Evolutionary conservation across 106 monocot species (phyloP).

Genomic region (Alisma plantagoaquatica): DNA sequence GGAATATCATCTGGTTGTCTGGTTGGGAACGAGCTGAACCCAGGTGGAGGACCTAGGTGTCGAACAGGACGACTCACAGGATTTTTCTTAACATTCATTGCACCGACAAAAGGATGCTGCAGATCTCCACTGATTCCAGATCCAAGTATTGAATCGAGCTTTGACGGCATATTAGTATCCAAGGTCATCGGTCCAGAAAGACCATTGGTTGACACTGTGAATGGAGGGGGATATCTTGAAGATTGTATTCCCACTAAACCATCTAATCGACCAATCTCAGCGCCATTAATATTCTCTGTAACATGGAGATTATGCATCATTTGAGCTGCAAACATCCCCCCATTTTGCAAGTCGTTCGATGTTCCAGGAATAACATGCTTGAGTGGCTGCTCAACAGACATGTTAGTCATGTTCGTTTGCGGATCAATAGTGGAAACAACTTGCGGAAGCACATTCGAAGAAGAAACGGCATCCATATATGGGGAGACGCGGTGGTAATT

Average conservation of each 20-base stretch:
- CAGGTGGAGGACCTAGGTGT: slow-evolving; percentile 85
- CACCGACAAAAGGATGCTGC: slow-evolving; percentile 20
- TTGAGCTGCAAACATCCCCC: slow-evolving; percentile 30
- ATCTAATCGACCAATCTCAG: slow-evolving; percentile 19
- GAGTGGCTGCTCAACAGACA: slow-evolving; percentile 2
- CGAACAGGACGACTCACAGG: slow-evolving; percentile 74
- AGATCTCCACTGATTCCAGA: slow-evolving; percentile 20
- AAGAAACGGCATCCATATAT: slow-evolving; percentile 13
- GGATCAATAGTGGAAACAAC: slow-evolving; percentile 14
- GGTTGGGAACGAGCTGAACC: slow-evolving; percentile 61
- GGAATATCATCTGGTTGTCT: too few species aligned
- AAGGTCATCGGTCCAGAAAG: slow-evolving; percentile 13
- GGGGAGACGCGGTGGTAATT: too few species aligned
- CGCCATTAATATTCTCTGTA: slow-evolving; percentile 25
- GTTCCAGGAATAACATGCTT: slow-evolving; percentile 23
- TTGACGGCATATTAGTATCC: slow-evolving; percentile 32
- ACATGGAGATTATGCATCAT: slow-evolving; percentile 33
- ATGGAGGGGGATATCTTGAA: slow-evolving; percentile 8
- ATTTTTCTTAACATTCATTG: slow-evolving; percentile 34
- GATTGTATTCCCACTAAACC: slow-evolving; percentile 17
- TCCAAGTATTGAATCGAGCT: slow-evolving; percentile 28
- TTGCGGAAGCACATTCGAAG: slow-evolving; percentile 12
- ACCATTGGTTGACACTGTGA: slow-evolving; percentile 3
- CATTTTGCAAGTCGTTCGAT: slow-evolving; percentile 36
- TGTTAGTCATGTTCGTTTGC: slow-evolving; percentile 7